These are phyloP conservation scores for Sordaria brevicollis DNA, from an alignment of 495 filamentous ascomycete species.

Conservation along the genomic window DNA sequence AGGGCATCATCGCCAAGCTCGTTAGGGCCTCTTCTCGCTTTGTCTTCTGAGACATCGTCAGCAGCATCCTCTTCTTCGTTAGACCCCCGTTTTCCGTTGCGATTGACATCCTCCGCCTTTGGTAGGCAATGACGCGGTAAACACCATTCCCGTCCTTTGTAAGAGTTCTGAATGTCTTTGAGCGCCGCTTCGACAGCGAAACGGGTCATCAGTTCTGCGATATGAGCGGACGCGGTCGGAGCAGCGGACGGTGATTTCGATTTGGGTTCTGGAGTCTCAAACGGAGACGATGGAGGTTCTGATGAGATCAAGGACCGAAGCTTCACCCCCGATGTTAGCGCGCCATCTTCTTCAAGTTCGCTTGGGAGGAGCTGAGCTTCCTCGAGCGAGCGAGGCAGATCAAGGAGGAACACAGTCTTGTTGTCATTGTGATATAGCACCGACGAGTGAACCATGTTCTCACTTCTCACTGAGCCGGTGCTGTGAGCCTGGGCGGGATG, in stretches of 20 bases:
- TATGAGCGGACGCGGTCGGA: conserved; percentile 19
- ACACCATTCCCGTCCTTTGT: conserved; percentile 37
- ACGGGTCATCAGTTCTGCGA: conserved; percentile 36
- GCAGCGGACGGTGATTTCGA: conserved; percentile 1
- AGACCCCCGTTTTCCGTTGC: not conserved
- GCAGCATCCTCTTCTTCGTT: conserved; percentile 27
- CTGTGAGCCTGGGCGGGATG: not conserved
- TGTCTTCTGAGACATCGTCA: conserved; percentile 34
- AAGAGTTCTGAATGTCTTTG: conserved; percentile 17
- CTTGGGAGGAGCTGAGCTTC: conserved; percentile 32
- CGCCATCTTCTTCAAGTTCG: not conserved
- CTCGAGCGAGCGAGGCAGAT: conserved; percentile 37
- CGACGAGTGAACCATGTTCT: conserved; percentile 14
- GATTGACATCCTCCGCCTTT: not conserved
- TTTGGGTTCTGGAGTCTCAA: conserved; percentile 36
- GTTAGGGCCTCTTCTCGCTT: conserved; percentile 35
- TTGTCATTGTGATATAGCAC: conserved; percentile 31
- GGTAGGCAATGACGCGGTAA: conserved; percentile 22
- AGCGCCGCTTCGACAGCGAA: conserved; percentile 33
- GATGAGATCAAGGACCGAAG: conserved; percentile 26
- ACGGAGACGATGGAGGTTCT: conserved; percentile 25
- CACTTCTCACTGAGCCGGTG: not conserved
- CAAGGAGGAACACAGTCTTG: conserved; percentile 28
- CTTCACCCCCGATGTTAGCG: conserved; percentile 6
- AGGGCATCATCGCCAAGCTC: conserved; percentile 27